phyloP scores from a whole-genome alignment of 1,284 basidiomycete genomes.

The Filobasidium uniguttulatum region DNA sequence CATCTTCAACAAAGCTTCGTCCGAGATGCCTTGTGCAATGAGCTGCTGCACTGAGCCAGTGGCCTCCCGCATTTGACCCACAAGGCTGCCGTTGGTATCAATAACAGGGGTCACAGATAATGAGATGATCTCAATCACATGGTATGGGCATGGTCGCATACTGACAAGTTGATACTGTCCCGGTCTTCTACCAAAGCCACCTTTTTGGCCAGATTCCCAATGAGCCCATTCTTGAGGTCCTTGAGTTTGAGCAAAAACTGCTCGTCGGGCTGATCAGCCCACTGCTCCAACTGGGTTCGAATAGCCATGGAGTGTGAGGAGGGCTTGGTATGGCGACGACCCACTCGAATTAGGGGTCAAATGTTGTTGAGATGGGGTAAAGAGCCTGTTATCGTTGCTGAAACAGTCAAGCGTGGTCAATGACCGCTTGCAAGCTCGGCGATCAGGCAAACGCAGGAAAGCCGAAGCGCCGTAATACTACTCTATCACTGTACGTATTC shows the following conservation, averaged over 20 bases:
- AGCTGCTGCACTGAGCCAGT: not conserved
- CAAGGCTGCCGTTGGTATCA: constrained; percentile 2
- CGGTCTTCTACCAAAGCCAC: constrained; percentile 27
- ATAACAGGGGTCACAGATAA: not conserved
- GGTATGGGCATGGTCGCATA: not conserved
- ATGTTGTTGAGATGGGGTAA: no score
- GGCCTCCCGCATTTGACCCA: not conserved
- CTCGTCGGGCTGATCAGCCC: not conserved
- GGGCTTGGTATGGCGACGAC: no score
- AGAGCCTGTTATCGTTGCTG: no score
- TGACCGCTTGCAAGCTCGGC: no score
- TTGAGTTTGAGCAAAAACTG: constrained; percentile 19
- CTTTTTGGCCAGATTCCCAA: constrained; percentile 36
- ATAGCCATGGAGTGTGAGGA: constrained; percentile 1
- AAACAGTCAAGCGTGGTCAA: no score
- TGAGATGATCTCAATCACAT: not conserved
- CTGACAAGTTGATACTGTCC: not conserved
- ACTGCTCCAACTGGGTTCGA: not conserved
- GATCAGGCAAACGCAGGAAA: no score
- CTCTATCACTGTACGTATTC: no score
- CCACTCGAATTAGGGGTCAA: no score
- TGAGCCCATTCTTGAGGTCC: constrained; percentile 35
- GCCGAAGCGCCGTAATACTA: no score
- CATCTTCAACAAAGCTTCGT: not conserved
- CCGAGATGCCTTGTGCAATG: not conserved